Conservation (phyloP, 2,329 filamentous ascomycete genomes). For the Fusarium sp. region DNA sequence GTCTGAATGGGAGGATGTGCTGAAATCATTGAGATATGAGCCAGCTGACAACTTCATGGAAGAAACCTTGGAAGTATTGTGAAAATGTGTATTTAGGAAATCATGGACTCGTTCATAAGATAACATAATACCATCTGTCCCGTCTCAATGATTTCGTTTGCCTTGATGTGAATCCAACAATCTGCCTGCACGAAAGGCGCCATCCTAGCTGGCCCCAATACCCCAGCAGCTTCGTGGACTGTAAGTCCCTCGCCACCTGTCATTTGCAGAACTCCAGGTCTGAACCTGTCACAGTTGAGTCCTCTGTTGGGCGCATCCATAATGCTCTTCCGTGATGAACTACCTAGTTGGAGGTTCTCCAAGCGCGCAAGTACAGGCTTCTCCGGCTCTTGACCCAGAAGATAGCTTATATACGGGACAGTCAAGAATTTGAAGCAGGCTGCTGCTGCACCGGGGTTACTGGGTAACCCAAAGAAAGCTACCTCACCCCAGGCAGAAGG, state of each 20-base stretch:
- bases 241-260: rapidly evolving
- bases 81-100: neutral
- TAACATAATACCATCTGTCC: neutral
- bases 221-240: neutral
- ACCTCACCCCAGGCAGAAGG: rapidly evolving
- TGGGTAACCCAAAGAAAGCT: neutral
- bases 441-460: neutral
- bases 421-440: neutral
- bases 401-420: neutral
- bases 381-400: rapidly evolving
- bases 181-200: neutral
- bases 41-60: neutral
- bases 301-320: neutral
- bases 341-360: neutral
- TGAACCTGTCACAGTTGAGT: neutral
- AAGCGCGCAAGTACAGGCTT: neutral
- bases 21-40: neutral
- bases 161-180: neutral
- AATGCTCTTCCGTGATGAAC: neutral
- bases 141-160: neutral
- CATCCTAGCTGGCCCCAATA: neutral
- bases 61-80: neutral
- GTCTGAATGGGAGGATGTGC: neutral
- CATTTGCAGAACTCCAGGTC: neutral
- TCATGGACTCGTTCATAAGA: neutral